phyloP scores from a whole-genome alignment of 2,329 filamentous ascomycete genomes.

The Cordyceps javanica region DNA sequence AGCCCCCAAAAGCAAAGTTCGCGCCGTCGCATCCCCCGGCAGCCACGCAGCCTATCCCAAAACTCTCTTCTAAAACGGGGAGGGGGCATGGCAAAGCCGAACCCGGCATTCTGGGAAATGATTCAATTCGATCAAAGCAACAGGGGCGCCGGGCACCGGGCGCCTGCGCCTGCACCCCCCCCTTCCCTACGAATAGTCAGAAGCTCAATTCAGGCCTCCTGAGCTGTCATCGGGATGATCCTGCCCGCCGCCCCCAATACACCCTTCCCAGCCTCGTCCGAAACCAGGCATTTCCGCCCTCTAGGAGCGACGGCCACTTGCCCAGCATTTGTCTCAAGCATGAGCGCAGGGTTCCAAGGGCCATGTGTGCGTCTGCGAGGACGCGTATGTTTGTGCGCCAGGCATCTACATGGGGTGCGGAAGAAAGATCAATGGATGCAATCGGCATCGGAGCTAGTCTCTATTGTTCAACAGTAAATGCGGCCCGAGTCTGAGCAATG shows the following conservation, averaged over 20 bases:
- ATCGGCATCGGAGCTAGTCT: conserved; percentile 8
- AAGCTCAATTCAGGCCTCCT: neutral
- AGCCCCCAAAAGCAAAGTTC: conserved; percentile 4
- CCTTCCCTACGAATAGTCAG: neutral
- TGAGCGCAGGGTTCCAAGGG: neutral
- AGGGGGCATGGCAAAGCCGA: neutral
- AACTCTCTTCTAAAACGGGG: neutral
- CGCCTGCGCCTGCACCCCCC: neutral
- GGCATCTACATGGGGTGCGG: too few relatives aligned
- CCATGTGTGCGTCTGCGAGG: neutral
- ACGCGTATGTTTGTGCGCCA: neutral
- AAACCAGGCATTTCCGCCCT: neutral
- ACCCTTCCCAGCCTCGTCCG: neutral
- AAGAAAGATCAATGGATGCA: too few relatives aligned
- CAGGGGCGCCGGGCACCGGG: neutral
- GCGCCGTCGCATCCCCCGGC: conserved; percentile 4
- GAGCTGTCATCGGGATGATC: conserved; percentile 5
- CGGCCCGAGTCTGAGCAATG: neutral
- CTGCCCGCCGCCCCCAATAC: conserved; percentile 4
- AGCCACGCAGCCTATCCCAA: neutral
- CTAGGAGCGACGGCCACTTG: neutral
- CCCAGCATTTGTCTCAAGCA: neutral
- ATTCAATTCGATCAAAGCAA: conserved; percentile 2
- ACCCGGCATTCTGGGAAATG: conserved; percentile 8
- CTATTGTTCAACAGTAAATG: too few relatives aligned